Evolutionary conservation across 805 yeast species (phyloP).

Genomic region (Candida vaughaniae): DNA sequence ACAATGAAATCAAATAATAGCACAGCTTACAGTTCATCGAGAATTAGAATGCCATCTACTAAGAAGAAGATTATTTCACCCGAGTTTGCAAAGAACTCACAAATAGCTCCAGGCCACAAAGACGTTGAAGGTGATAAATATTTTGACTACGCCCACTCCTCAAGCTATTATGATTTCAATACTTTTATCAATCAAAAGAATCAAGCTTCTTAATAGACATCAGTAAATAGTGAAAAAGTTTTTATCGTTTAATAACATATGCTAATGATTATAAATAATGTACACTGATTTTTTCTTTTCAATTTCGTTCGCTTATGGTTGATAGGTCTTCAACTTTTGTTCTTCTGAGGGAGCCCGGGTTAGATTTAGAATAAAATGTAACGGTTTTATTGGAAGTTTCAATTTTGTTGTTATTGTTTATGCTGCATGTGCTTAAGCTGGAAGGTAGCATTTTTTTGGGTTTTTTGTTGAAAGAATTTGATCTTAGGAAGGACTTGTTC

Average conservation of each 20-base stretch:
- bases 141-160: conserved; percentile 31
- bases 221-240: too few species aligned
- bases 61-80: neutral
- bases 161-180: conserved; percentile 32
- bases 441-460: conserved; percentile 29
- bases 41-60: conserved; percentile 11
- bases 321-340: conserved; percentile 5
- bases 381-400: conserved; percentile 39
- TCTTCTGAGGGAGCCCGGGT: neutral
- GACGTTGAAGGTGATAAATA: conserved; percentile 20
- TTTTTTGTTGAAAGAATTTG: conserved; percentile 39
- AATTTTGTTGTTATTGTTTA: conserved; percentile 27
- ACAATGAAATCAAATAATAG: conserved; percentile 10
- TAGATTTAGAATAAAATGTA: conserved; percentile 31
- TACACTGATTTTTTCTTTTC: too few species aligned
- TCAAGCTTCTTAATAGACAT: too few species aligned
- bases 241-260: too few species aligned
- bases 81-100: neutral
- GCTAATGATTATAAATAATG: too few species aligned
- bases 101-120: neutral
- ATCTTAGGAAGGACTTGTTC: conserved; percentile 20
- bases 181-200: conserved; percentile 33
- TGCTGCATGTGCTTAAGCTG: conserved; percentile 11
- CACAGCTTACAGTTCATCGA: conserved; percentile 18
- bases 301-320: conserved; percentile 8